phyloP scores from a whole-genome alignment of 1,139 yeast genomes.

The Geotrichum phurueaensis region DNA sequence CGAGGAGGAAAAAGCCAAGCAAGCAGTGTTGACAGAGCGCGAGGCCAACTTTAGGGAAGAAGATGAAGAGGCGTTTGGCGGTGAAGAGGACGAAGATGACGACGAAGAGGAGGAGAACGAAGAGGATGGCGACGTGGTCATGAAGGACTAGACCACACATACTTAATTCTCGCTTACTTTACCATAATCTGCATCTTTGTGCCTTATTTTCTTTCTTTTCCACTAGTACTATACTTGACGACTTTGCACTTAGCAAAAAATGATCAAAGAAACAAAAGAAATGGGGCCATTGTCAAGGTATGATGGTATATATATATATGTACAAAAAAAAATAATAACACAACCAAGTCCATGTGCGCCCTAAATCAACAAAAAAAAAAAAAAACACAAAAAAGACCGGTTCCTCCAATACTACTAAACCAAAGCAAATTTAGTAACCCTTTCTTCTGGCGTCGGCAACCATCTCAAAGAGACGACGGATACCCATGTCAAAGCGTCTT shows the following conservation, averaged over 20 bases:
- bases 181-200: background rate
- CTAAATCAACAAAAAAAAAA: background rate
- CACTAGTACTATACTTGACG: background rate
- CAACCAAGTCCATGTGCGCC: background rate
- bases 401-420: background rate
- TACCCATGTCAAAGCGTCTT: constrained; percentile 34
- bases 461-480: constrained; percentile 33
- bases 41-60: background rate
- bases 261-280: background rate
- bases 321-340: background rate
- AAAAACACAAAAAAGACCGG: background rate
- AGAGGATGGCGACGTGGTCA: constrained; percentile 6
- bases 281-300: background rate
- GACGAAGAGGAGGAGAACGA: constrained; percentile 3
- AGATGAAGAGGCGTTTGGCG: background rate
- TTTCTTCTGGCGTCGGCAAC: constrained; percentile 36
- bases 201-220: background rate
- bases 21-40: background rate
- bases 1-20: constrained; percentile 5
- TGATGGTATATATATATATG: background rate
- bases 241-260: background rate
- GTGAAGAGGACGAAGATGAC: constrained; percentile 2
- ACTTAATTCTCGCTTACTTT: background rate
- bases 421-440: constrained; percentile 28
- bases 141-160: background rate